Conservation (phyloP, 495 filamentous ascomycete species). For the Patellaria atrata region DNA sequence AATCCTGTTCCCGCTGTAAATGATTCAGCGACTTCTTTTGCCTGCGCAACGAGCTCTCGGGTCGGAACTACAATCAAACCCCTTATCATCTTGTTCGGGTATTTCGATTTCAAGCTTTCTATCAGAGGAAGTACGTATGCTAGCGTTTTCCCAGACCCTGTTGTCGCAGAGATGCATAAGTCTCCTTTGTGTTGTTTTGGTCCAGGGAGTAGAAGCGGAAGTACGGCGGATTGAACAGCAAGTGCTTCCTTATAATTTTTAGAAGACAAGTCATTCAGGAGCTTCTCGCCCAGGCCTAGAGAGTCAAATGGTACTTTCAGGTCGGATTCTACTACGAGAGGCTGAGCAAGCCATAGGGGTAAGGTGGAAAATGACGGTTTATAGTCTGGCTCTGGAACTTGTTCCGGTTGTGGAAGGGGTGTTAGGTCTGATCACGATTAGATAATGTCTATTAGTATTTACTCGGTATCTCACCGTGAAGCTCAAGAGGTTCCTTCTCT, state of each 20-base stretch:
- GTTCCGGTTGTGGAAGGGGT: slow-evolving; percentile 63
- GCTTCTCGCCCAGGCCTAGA: slow-evolving; percentile 40
- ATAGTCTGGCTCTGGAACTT: slow-evolving; percentile 37
- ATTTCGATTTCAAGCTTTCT: slow-evolving; percentile 46
- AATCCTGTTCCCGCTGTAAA: slow-evolving; percentile 49
- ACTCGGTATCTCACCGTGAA: slow-evolving; percentile 35
- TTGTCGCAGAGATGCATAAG: slow-evolving; percentile 74
- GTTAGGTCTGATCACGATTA: slow-evolving; percentile 33
- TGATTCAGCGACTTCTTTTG: slow-evolving; percentile 52
- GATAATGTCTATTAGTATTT: slow-evolving; percentile 1
- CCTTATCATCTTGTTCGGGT: slow-evolving; percentile 47
- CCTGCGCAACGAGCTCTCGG: slow-evolving; percentile 76
- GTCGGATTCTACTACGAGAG: slow-evolving; percentile 46
- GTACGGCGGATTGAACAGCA: slow-evolving; percentile 66
- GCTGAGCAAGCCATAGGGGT: slow-evolving; percentile 62
- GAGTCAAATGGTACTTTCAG: slow-evolving; percentile 45
- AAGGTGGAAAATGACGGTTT: slow-evolving; percentile 40
- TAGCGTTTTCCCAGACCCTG: slow-evolving; percentile 87
- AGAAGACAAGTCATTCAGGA: slow-evolving; percentile 44
- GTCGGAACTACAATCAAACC: slow-evolving; percentile 80
- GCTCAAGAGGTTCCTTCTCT: slow-evolving; percentile 28
- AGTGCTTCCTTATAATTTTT: slow-evolving; percentile 63
- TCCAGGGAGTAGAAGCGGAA: slow-evolving; percentile 60
- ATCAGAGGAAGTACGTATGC: slow-evolving; percentile 81
- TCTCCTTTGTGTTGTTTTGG: slow-evolving; percentile 47